Evolutionary conservation across 768 basidiomycete genomes (phyloP), one percentile per base, ranked within the genome.

Genomic region (Paxillus involutus): DNA sequence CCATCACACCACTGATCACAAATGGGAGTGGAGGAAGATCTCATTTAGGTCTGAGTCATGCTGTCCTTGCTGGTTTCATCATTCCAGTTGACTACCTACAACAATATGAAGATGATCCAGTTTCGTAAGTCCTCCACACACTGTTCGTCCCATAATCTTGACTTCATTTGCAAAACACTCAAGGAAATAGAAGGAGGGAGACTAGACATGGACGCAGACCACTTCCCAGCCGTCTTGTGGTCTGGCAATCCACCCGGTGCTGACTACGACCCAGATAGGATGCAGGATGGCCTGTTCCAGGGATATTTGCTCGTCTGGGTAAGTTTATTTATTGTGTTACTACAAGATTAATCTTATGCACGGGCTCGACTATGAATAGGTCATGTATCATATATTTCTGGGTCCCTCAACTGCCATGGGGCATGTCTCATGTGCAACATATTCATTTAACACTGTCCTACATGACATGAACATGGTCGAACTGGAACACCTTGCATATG

Each of bases 401-500:
- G 44, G 45, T 13, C 46, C 52, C 12, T 53, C 46, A 2, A 43
- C 52, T 9, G 46, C 46, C 3, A 26, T 53, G 37, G 43, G 32
- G 1, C 17, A 21, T 3, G 14, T 37, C 33, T 42, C 47, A 33
- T 3, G 29, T 19, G 39, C 8, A 26, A 49, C 52, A 8, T 14
- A 17, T 32, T 29, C 47, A 6, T 48, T 37, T 21, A 53, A 48
- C 6, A 35, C 46, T 4, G 21, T 26, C 35, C 17, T 53, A 6
- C 52, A 48, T 14, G 46, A 44, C 3, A 48, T 53, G 52, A 40
- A 8, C 3, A 42, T 2, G 17, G 52, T 53, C 13, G 24, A 46
- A 47, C 35, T 37, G 5, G 45, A 53, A 33, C 52, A 53, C 10
- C 29, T 53, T 12, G 39, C 52, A 32, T 47, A 48, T 32, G 32